Conservation (phyloP, 495 filamentous ascomycete genomes). For the Filosporella fistucella region DNA sequence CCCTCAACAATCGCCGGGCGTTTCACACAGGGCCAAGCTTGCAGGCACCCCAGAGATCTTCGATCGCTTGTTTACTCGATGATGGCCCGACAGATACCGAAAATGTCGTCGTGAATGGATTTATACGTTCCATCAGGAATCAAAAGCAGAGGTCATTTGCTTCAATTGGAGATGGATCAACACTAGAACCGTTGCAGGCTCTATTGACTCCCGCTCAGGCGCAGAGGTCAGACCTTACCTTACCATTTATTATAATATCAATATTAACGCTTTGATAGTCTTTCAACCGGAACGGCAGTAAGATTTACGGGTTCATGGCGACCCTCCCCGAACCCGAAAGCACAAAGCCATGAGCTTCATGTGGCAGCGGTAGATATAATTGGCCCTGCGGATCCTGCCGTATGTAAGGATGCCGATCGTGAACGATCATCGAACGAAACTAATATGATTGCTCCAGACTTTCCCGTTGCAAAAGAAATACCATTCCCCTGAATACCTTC, state of each 20-base stretch:
- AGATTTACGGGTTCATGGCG: slow-evolving; percentile 76
- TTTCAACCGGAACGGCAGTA: slow-evolving; percentile 77
- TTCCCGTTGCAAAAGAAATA: slow-evolving; percentile 27
- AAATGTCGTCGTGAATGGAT: slow-evolving; percentile 64
- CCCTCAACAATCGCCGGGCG: no score
- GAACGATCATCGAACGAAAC: slow-evolving; percentile 1
- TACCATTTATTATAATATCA: slow-evolving; percentile 5
- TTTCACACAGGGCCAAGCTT: no score
- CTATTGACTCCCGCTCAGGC: slow-evolving; percentile 72
- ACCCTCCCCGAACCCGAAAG: slow-evolving; percentile 59
- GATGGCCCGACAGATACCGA: background rate
- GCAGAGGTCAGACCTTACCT: slow-evolving; percentile 52
- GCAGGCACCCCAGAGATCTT: slow-evolving; percentile 1
- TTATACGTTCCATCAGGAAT: slow-evolving; percentile 77
- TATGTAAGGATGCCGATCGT: slow-evolving; percentile 37
- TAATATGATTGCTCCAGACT: slow-evolving; percentile 11
- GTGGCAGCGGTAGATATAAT: slow-evolving; percentile 62
- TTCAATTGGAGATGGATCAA: slow-evolving; percentile 84
- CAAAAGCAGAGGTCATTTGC: slow-evolving; percentile 84
- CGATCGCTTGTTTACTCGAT: slow-evolving; percentile 19
- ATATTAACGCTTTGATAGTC: slow-evolving; percentile 39
- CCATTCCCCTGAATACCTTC: slow-evolving; percentile 59
- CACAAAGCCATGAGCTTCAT: slow-evolving; percentile 78
- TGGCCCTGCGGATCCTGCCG: slow-evolving; percentile 73
- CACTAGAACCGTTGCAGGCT: slow-evolving; percentile 71